phyloP scores from a whole-genome alignment of 1,284 basidiomycete species.

The Microstroma glucosiphilum region DNA sequence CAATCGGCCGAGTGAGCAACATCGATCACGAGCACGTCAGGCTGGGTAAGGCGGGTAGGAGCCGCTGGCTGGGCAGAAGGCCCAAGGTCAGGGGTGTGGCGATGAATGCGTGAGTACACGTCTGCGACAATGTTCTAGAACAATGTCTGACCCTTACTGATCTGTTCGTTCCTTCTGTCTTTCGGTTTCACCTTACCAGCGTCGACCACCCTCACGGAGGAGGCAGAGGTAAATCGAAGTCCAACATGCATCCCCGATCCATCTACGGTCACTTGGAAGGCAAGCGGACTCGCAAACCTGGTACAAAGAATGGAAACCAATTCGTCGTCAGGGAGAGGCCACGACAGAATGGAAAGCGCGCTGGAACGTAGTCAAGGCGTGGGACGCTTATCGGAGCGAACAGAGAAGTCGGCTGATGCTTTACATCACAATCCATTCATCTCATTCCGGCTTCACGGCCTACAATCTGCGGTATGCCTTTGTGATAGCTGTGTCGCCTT shows the following conservation, averaged over 20 bases:
- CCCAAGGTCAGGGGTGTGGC: conserved; percentile 92
- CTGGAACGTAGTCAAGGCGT: conserved; percentile 18
- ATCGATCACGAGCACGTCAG: conserved; percentile 76
- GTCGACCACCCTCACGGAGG: conserved; percentile 92
- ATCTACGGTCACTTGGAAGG: conserved; percentile 90
- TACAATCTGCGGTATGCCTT: too few species aligned
- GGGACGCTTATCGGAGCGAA: too few species aligned
- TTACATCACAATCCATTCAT: too few species aligned
- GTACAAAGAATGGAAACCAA: conserved; percentile 79
- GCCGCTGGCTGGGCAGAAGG: conserved; percentile 77
- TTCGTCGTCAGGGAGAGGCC: conserved; percentile 84
- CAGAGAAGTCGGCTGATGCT: too few species aligned
- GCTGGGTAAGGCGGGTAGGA: conserved; percentile 85
- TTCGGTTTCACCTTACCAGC: neutral
- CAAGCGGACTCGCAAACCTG: conserved; percentile 82
- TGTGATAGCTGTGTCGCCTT: too few species aligned
- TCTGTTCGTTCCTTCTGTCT: neutral
- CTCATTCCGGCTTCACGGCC: too few species aligned
- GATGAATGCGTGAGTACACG: conserved; percentile 72
- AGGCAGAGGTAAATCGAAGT: conserved; percentile 91
- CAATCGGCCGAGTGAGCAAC: conserved; percentile 88
- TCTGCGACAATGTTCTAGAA: conserved; percentile 27
- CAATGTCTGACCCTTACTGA: neutral
- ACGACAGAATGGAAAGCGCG: conserved; percentile 67
- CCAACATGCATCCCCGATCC: conserved; percentile 60